Evolutionary conservation across 2,329 filamentous ascomycete species (phyloP).

Genomic region (Penicillium sp.): DNA sequence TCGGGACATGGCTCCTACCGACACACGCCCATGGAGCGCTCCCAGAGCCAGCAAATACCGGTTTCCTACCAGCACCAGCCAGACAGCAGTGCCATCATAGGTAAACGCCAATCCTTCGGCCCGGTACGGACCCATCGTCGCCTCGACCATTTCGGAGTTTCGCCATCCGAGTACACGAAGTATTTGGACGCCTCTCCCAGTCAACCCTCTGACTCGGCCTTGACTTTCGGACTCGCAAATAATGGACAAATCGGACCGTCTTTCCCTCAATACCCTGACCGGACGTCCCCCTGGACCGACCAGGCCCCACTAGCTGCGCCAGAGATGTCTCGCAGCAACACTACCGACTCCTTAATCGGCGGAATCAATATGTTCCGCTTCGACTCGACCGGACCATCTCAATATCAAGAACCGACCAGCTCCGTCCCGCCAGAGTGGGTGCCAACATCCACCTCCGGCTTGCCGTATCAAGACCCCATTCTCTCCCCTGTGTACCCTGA

Average conservation of each 20-base stretch:
- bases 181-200: conserved; percentile 33
- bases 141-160: conserved; percentile 41
- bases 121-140: conserved; percentile 24
- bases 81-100: conserved; percentile 22
- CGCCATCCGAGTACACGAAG: conserved; percentile 42
- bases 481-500: conserved; percentile 21
- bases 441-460: conserved; percentile 17
- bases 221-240: conserved; percentile 15
- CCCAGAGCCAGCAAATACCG: conserved; percentile 39
- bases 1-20: conserved; percentile 29
- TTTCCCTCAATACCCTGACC: conserved; percentile 10
- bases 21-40: conserved; percentile 38
- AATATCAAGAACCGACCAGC: conserved; percentile 19
- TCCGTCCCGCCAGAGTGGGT: conserved; percentile 26
- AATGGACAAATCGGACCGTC: conserved; percentile 16
- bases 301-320: conserved; percentile 30
- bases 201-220: conserved; percentile 23
- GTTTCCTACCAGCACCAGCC: conserved; percentile 30
- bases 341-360: conserved; percentile 45
- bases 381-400: conserved; percentile 37
- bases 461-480: conserved; percentile 18
- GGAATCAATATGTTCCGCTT: conserved; percentile 46
- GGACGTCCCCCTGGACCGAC: conserved; percentile 23
- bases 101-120: conserved; percentile 34
- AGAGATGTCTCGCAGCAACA: conserved; percentile 47